Base-by-base conservation (phyloP, 169 alveolate species). In the Eimeria necatrix region DNA sequence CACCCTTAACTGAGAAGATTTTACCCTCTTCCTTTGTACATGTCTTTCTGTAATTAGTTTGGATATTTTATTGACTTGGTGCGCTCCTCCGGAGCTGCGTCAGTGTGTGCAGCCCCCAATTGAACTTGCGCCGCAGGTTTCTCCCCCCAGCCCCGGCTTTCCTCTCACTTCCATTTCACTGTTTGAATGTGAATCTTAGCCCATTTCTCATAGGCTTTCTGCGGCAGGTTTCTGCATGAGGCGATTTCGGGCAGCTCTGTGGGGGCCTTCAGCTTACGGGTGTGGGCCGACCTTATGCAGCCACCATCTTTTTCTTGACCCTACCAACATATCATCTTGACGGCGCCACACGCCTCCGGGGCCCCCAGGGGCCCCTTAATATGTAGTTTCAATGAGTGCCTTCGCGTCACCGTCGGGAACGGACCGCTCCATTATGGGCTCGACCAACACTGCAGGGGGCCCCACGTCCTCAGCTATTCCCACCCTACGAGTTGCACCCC, bases 291-390 rank as follows among this genome's bases (percentile, higher is more conserved):
- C 41, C 41, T 32, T 32, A 32, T 32, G 41, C 41, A 32, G 41
- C 41, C 41, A 32, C 41, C 41, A 32, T 32, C 41, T 32, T 32
- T 32, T 32, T 32, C 41, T 32, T 32, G 41, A 32, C 41, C 41
- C 41, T 32, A 32, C 41, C 41, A 2, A 32, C 2, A 32, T 2
- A 32, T 32, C 41, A 32, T 32, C 41, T 32, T 32, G 41, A 32
- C 41, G 41, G 41, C 41, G 48, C 0, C 16, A 6, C 20, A 3
- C n/a, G 8, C 41, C 85, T 41, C 49, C 20, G 56, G 89, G 89
- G 89, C 60, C 71, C 89, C 70, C 89, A 3, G 89, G 71, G 89
- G 89, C 89, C 89, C 90, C 74, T 81, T 14, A 26, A n/a, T n/a
- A 52, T 24, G 53, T 68, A 7, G 78, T 4, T 3, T 14, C 74